These are phyloP conservation scores for Sporothrix curviconia DNA, from an alignment of 2,329 filamentous ascomycete species.

Conservation along the genomic window DNA sequence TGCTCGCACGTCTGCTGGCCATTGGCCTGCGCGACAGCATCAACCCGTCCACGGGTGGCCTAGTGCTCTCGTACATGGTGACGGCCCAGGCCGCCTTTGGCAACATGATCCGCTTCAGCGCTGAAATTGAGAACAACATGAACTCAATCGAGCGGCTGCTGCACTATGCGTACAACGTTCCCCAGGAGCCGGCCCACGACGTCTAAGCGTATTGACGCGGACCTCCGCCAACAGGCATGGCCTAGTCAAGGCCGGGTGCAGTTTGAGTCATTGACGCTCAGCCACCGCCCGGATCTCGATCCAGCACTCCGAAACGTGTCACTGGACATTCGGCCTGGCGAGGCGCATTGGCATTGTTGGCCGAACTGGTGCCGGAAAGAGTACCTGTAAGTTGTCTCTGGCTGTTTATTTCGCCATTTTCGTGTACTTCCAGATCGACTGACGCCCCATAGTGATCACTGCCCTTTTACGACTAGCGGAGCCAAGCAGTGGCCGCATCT, in stretches of 20 bases:
- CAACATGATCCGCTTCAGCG: conserved; percentile 89
- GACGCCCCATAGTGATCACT: conserved; percentile 58
- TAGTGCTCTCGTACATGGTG: conserved; percentile 90
- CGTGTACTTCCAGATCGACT: neutral
- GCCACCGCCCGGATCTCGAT: conserved; percentile 83
- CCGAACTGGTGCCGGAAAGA: conserved; percentile 91
- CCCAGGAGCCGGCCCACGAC: conserved; percentile 65
- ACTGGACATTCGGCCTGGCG: conserved; percentile 75
- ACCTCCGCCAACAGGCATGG: neutral
- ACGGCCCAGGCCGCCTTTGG: conserved; percentile 59
- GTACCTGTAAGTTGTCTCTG: conserved; percentile 29
- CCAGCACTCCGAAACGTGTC: conserved; percentile 63
- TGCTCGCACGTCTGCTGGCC: conserved; percentile 88
- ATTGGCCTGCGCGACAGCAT: conserved; percentile 74
- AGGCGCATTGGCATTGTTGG: conserved; percentile 96
- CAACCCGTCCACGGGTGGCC: conserved; percentile 83
- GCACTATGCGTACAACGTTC: conserved; percentile 73
- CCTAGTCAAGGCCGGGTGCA: conserved; percentile 60
- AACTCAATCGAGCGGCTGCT: conserved; percentile 96
- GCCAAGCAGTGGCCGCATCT: conserved; percentile 83
- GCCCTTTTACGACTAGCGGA: conserved; percentile 90
- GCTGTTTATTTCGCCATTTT: neutral
- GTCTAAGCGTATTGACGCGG: conserved; percentile 57
- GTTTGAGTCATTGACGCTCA: conserved; percentile 79
- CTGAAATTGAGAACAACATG: conserved; percentile 97